Evolutionary conservation across 805 yeast species (phyloP).

Genomic region (Wickerhamia fluorescens): DNA sequence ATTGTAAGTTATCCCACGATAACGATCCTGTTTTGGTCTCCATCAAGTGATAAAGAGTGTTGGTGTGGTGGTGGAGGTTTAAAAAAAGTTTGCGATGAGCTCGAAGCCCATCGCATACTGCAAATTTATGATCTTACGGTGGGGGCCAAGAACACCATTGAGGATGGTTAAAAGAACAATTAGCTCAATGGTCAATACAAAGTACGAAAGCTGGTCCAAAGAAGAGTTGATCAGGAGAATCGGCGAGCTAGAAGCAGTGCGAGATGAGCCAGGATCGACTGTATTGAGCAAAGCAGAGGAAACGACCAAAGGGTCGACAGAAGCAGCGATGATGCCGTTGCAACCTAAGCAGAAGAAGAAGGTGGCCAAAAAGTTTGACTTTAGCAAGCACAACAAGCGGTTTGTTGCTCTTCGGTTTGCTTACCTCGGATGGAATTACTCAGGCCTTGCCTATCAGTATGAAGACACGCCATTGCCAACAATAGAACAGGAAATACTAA

Average conservation of each 20-base stretch:
- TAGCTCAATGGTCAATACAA: too few relatives aligned
- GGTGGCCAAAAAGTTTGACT: conserved; percentile 57
- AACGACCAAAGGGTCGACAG: too few relatives aligned
- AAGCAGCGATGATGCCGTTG: too few relatives aligned
- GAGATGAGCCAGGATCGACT: too few relatives aligned
- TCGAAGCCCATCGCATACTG: too few relatives aligned
- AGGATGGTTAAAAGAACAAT: too few relatives aligned
- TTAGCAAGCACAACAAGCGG: conserved; percentile 54
- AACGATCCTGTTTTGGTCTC: conserved; percentile 35
- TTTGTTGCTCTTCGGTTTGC: conserved; percentile 77
- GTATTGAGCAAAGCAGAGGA: too few relatives aligned
- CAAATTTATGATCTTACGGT: too few relatives aligned
- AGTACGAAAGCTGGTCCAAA: conserved; percentile 57
- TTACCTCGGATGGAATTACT: conserved; percentile 91
- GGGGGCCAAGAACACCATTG: too few relatives aligned
- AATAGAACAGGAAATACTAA: conserved; percentile 69
- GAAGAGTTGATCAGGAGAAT: conserved; percentile 56
- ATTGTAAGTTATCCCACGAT: conserved; percentile 53
- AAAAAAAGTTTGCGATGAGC: conserved; percentile 2
- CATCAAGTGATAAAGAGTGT: conserved; percentile 7
- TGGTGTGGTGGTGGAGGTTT: too few relatives aligned
- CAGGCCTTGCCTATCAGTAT: conserved; percentile 79
- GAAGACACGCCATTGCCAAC: conserved; percentile 78
- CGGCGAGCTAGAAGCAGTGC: conserved; percentile 54
- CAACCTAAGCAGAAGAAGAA: too few relatives aligned